A percentile compares a stretch with the other conserved stretches of the same genome.
Conservation (phyloP, 768 basidiomycete genomes). For the Boletus edulis region DNA sequence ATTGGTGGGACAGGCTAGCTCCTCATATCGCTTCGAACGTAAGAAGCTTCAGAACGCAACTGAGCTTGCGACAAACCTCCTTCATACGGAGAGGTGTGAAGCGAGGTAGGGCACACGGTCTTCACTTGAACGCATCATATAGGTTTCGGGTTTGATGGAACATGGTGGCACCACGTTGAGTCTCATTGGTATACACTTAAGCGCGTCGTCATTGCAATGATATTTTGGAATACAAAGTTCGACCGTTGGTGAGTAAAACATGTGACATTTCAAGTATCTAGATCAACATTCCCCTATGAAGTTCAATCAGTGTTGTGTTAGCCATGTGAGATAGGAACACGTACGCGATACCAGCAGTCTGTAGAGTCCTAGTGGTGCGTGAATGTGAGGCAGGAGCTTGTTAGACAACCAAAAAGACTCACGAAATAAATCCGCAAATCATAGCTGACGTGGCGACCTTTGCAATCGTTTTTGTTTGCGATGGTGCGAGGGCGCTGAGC, state of each 20-base stretch:
- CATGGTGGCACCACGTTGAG: not conserved
- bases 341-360: conserved; percentile 58
- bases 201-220: not conserved
- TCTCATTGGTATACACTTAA: not conserved
- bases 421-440: conserved; percentile 67
- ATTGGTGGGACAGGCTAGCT: not conserved
- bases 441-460: conserved; percentile 65
- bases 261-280: conserved; percentile 12
- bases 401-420: not conserved
- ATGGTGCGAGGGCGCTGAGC: conserved; percentile 64
- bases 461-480: conserved; percentile 69
- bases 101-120: too few relatives aligned
- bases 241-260: not conserved
- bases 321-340: conserved; percentile 21
- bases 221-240: not conserved
- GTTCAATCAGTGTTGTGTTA: conserved; percentile 15
- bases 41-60: not conserved
- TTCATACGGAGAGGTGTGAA: not conserved
- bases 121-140: not conserved
- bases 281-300: conserved; percentile 45
- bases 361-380: conserved; percentile 39
- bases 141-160: not conserved
- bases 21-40: too few relatives aligned
- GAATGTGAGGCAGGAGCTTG: not conserved
- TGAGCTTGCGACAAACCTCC: not conserved